Evolutionary conservation across 805 yeast species (phyloP).

Genomic region (Maudiozyma bulderi): DNA sequence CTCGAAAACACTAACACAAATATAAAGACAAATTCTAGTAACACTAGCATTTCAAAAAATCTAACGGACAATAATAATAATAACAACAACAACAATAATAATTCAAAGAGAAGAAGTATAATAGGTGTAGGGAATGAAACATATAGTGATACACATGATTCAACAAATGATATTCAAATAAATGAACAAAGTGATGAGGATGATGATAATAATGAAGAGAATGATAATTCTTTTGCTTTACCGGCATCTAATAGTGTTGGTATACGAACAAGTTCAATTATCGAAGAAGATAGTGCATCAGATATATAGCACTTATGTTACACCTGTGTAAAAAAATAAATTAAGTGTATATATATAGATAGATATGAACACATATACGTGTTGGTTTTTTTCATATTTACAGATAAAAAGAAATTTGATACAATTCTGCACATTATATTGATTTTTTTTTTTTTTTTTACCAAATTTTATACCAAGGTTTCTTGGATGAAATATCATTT

Average conservation of each 20-base stretch:
- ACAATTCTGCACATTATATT: not conserved
- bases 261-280: not conserved
- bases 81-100: not conserved
- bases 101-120: not conserved
- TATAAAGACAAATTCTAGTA: too few relatives aligned
- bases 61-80: not conserved
- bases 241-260: conserved; percentile 29
- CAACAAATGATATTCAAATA: too few relatives aligned
- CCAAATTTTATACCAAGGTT: conserved; percentile 29
- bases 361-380: not conserved
- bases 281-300: not conserved
- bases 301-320: too few relatives aligned
- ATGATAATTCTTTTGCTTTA: conserved; percentile 44
- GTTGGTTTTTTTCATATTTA: too few relatives aligned
- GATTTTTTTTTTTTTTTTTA: conserved; percentile 1
- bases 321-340: too few relatives aligned
- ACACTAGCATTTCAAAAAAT: too few relatives aligned
- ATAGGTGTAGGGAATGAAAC: not conserved
- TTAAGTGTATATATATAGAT: not conserved
- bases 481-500: conserved; percentile 5
- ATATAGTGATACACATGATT: not conserved
- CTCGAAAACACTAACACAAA: not conserved
- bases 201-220: not conserved
- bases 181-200: too few relatives aligned
- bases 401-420: not conserved